Base-by-base conservation (phyloP, 371 early-diverging fungal species). In the Haplosporangium sp. region DNA sequence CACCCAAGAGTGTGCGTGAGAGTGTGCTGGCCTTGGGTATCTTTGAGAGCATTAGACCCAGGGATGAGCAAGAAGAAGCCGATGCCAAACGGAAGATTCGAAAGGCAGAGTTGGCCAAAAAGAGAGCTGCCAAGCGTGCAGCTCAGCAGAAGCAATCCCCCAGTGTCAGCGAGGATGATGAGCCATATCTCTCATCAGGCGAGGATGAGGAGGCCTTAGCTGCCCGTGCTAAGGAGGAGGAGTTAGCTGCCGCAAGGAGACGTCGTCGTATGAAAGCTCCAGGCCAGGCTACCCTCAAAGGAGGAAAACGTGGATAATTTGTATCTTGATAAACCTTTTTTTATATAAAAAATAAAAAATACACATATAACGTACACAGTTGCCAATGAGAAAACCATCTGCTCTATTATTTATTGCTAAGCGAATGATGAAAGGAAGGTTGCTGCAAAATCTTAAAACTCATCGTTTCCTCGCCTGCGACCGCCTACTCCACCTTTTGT, bases 401-500 rank as follows among this genome's bases (percentile, higher is more conserved):
- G 48, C 48, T 57, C 7, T 34, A 19, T 34, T 57, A 34, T 15
- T 57, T 8, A 34, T 57, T 11, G 19, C 13, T 50, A 20, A 55
- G 55, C 13, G 34, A 55, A 55, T 52, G 20, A 27, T 20, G 34
- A 55, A 35, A 55, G 17, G 9, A 52, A 52, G 15, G 11, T 9
- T 34, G 11, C 34, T 55, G 11, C 8, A 34, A 19, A 45, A 20
- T 19, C 53, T 55, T 60, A 77, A 55, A 77, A 77, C 57, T 77
- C 73, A 42, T 77, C 78, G 11, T 73, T 73, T 38, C 48, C 65
- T 55, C 71, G 27, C 37, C 77, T 40, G 7, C 78, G 69, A 37
- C 78, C 73, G 9, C 78, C 78, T 19, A 74, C 58, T 6, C 81
- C 81, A 5, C 81, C 81, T 38, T 90, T 92, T 7, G 89, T 90